Evolutionary conservation across 148 eudicot genomes (phyloP).

Genomic region (Cornus florida): DNA sequence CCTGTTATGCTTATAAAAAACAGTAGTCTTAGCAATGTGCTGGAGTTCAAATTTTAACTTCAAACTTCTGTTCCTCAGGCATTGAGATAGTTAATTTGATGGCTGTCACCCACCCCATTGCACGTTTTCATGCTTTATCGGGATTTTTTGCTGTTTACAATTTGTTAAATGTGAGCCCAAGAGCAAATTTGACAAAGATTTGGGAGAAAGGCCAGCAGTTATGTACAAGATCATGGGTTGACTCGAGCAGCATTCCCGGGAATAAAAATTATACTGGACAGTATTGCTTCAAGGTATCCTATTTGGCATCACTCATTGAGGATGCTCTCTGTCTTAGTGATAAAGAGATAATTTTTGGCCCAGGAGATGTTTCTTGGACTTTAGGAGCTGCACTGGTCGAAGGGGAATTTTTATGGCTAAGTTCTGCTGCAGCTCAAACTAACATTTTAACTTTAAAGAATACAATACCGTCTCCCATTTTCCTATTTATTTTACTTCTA

Average conservation of each 20-base stretch:
- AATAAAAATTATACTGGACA: slow-evolving; percentile 29
- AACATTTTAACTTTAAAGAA: slow-evolving; percentile 9
- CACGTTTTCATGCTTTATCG: slow-evolving; percentile 74
- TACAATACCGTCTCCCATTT: slow-evolving; percentile 24
- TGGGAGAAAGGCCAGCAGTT: slow-evolving; percentile 57
- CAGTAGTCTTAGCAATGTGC: background rate
- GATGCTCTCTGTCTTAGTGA: slow-evolving; percentile 57
- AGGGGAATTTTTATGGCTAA: slow-evolving; percentile 39
- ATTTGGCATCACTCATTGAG: slow-evolving; percentile 58
- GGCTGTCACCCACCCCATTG: slow-evolving; percentile 18
- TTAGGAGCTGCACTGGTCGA: slow-evolving; percentile 75
- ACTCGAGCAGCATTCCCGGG: slow-evolving; percentile 20
- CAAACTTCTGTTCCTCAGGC: slow-evolving; percentile 37
- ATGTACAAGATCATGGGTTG: slow-evolving; percentile 52
- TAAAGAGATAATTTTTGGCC: slow-evolving; percentile 63
- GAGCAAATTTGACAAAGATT: slow-evolving; percentile 54
- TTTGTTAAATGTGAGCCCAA: slow-evolving; percentile 47
- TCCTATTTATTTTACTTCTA: slow-evolving; percentile 37
- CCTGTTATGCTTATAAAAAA: background rate
- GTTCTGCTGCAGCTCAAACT: slow-evolving; percentile 8
- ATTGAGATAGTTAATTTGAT: slow-evolving; percentile 20
- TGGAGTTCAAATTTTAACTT: background rate
- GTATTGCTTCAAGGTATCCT: slow-evolving; percentile 67
- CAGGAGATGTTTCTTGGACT: slow-evolving; percentile 78
- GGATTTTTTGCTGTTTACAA: slow-evolving; percentile 77